Conservation (phyloP, 2,329 filamentous ascomycete genomes). For the Paracoccidioides brasiliensis region DNA sequence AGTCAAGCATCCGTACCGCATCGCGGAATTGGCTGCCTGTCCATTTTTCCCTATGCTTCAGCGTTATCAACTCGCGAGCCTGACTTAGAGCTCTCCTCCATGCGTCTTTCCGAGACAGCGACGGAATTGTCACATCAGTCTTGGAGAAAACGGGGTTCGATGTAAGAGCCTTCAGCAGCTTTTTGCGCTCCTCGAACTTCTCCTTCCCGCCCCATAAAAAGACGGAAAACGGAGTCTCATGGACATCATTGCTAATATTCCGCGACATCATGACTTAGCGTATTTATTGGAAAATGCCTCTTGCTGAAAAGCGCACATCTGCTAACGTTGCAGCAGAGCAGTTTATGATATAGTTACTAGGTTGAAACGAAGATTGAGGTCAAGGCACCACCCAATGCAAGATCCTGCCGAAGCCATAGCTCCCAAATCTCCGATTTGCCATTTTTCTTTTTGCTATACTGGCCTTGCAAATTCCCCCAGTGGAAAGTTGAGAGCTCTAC, state of each 20-base stretch:
- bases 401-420: neutral
- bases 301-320: neutral
- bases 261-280: conserved; percentile 5
- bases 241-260: conserved; percentile 12
- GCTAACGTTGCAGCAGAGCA: neutral
- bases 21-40: conserved; percentile 13
- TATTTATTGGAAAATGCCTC: neutral
- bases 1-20: conserved; percentile 13
- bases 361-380: neutral
- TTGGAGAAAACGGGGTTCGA: conserved; percentile 14
- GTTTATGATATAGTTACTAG: neutral
- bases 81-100: conserved; percentile 13
- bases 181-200: conserved; percentile 12
- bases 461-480: neutral
- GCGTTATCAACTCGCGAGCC: conserved; percentile 11
- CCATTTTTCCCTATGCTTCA: conserved; percentile 14
- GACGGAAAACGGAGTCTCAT: conserved; percentile 10
- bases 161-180: conserved; percentile 10
- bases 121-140: conserved; percentile 9
- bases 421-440: neutral
- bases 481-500: too few species aligned
- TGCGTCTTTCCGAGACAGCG: conserved; percentile 14
- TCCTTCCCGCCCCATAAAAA: conserved; percentile 16
- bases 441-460: neutral
- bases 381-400: neutral